Evolutionary conservation across 768 basidiomycete genomes (phyloP).

Genomic region (Coprinellus micaceus): DNA sequence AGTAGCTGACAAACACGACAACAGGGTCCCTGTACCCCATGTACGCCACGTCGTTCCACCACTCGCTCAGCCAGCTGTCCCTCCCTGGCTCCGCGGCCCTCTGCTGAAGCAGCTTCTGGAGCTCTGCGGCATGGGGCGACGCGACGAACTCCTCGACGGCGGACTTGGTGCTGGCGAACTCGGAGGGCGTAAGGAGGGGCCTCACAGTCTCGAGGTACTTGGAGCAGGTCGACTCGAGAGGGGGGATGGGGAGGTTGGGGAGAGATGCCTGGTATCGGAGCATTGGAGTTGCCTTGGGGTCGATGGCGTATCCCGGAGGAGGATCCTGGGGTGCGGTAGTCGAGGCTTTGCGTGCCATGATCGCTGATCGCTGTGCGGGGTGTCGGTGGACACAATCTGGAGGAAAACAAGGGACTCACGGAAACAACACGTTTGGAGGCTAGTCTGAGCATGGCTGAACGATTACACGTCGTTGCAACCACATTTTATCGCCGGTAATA

Average conservation of each 20-base stretch:
- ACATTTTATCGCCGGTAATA: neutral
- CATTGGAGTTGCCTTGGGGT: constrained; percentile 62
- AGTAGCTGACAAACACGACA: constrained; percentile 92
- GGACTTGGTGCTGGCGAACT: constrained; percentile 54
- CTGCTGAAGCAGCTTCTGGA: constrained; percentile 75
- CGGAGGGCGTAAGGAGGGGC: constrained; percentile 67
- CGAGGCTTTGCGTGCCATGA: constrained; percentile 15
- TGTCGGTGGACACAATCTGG: neutral
- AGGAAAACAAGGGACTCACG: constrained; percentile 5
- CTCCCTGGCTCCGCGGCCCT: constrained; percentile 59
- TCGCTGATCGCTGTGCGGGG: neutral
- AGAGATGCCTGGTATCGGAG: constrained; percentile 70
- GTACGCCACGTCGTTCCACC: constrained; percentile 96
- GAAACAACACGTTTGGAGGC: constrained; percentile 20
- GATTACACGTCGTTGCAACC: neutral
- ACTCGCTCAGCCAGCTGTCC: constrained; percentile 89
- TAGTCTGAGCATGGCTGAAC: constrained; percentile 20
- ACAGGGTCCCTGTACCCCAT: constrained; percentile 88
- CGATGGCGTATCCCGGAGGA: constrained; percentile 36
- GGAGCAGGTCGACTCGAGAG: constrained; percentile 73
- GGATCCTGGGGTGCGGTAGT: constrained; percentile 19
- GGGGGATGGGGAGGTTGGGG: constrained; percentile 79
- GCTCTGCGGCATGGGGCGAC: constrained; percentile 62
- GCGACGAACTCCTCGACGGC: constrained; percentile 65
- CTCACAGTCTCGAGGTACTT: constrained; percentile 87